Conservation (phyloP, 1,284 basidiomycete species). For the Cutaneotrichosporon daszewskae region DNA sequence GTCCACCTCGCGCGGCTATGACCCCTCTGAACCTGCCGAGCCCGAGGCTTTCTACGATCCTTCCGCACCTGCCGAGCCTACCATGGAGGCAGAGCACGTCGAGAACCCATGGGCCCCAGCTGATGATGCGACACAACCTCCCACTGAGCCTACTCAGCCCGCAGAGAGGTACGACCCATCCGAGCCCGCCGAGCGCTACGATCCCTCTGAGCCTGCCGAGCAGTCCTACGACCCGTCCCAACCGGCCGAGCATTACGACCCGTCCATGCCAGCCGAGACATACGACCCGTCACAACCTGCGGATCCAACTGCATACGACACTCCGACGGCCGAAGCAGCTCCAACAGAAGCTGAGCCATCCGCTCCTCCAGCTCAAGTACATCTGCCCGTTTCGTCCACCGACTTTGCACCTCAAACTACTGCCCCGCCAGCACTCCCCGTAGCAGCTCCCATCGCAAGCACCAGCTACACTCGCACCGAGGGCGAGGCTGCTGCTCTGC, state of each 20-base stretch:
- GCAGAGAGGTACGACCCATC: constrained; percentile 1
- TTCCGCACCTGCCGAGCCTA: background rate
- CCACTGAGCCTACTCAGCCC: background rate
- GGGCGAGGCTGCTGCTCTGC: constrained; percentile 16
- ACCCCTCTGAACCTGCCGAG: background rate
- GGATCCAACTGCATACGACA: background rate
- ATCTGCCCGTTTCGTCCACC: too few relatives aligned
- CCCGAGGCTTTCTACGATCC: background rate
- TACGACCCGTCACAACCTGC: background rate
- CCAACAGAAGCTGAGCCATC: too few relatives aligned
- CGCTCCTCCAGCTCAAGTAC: too few relatives aligned
- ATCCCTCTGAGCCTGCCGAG: background rate
- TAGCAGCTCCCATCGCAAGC: background rate
- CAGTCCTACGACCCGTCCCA: background rate
- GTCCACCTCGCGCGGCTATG: too few relatives aligned
- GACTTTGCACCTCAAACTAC: background rate
- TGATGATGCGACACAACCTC: background rate
- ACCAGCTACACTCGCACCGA: background rate
- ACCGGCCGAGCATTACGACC: background rate
- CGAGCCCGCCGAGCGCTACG: background rate
- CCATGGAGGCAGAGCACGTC: background rate
- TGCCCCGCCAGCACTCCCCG: background rate
- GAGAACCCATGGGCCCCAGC: constrained; percentile 7
- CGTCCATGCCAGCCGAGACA: background rate
- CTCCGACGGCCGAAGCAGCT: background rate